Evolutionary conservation across 257 asterid species (phyloP), one percentile per base, ranked within the genome.

Genomic region (Verbena officinalis): DNA sequence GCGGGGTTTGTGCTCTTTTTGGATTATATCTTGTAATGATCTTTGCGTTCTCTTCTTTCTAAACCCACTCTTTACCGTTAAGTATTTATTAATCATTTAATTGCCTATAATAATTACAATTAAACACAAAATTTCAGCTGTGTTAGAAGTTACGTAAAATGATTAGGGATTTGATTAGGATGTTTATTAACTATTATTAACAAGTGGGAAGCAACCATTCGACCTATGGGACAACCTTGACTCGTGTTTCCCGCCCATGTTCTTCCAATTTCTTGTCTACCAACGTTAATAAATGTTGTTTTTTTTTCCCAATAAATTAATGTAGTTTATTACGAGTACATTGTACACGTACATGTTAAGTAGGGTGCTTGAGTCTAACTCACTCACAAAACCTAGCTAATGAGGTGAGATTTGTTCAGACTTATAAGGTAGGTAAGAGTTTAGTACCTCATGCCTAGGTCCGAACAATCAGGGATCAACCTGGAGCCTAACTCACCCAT

Each of bases 1-100:
- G 68, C 64, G 92, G 82, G 80, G 65, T 57, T 72, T 71, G 83
- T 83, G 85, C 73, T 30, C 22, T 62, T 79, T 61, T 80, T 73
- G 71, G 77, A 65, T 56, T 55, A 55, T 68, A 55, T 68, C 21
- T 74, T 43, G 62, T 73, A 42, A 53, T 75, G 70, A 50, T 51
- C 12, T 73, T 42, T 75, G 79, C 62, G 83, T 76, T 75, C 70
- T 55, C 52, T 49, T 61, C 49, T 70, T 71, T 68, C 74, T 66
- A 66, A n/a, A 45, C 40, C 40, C 40, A 7, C 40, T 36, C 27
- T 64, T 78, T 69, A 63, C 73, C 75, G 74, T 71, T 73, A 60
- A 49, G 40, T 63, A 68, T 55, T 9, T 59, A 68, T 52, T 51
- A 69, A 23, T 67, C n/a, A 63, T n/a, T n/a, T n/a, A n/a, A n/a